A percentile compares a stretch with the other conserved stretches of the same genome.
Conservation (phyloP, 176 grass and related monocot genomes). For the Ampelocalamus luodianensis region DNA sequence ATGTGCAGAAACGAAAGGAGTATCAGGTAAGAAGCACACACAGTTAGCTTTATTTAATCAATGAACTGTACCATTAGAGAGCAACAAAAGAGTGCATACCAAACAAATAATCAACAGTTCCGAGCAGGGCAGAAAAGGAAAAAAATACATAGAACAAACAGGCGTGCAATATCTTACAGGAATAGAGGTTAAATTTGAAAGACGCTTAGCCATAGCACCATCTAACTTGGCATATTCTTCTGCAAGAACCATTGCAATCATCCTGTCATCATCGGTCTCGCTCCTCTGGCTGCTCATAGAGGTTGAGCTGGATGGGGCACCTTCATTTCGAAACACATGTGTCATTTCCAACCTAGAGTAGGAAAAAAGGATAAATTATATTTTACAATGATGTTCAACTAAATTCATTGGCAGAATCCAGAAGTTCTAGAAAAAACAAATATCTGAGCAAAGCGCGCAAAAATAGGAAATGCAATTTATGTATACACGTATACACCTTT, state of each 20-base stretch:
- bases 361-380: not conserved
- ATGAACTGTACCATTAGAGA: not conserved
- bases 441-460: not conserved
- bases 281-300: conserved; percentile 62
- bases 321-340: conserved; percentile 55
- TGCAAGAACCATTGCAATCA: conserved; percentile 96
- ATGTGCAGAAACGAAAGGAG: conserved; percentile 28
- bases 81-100: not conserved
- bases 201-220: conserved; percentile 88
- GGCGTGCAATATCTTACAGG: conserved; percentile 66
- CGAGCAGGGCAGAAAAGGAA: conserved; percentile 19
- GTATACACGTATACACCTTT: not conserved
- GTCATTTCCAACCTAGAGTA: conserved; percentile 55
- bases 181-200: conserved; percentile 79
- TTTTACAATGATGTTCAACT: conserved; percentile 2
- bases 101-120: conserved; percentile 13
- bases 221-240: conserved; percentile 96
- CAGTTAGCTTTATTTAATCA: conserved; percentile 14
- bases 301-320: conserved; percentile 79
- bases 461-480: conserved; percentile 11
- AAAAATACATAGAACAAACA: conserved; percentile 32
- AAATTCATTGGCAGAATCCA: not conserved
- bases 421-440: conserved; percentile 13
- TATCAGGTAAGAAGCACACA: conserved; percentile 26
- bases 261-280: conserved; percentile 78